Evolutionary conservation across 495 filamentous ascomycete species (phyloP).

Genomic region (Penicillium salamii): DNA sequence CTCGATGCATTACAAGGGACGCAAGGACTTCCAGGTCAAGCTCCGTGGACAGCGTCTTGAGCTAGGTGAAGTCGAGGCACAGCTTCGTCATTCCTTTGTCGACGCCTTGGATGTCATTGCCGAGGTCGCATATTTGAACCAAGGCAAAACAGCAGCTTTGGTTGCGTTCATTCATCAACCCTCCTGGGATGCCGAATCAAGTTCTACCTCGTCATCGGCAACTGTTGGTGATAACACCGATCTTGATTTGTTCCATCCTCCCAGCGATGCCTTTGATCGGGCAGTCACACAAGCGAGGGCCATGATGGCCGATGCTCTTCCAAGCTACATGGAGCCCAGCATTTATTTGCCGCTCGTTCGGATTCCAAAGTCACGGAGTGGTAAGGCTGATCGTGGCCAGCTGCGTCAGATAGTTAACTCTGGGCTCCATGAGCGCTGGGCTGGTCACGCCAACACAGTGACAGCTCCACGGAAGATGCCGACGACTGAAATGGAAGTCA

Average conservation of each 20-base stretch:
- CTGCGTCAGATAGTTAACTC: not conserved
- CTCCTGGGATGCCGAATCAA: not conserved
- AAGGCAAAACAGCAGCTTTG: not conserved
- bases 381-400: not conserved
- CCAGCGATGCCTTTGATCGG: not conserved
- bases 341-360: not conserved
- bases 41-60: constrained; percentile 8
- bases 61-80: constrained; percentile 5
- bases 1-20: constrained; percentile 1
- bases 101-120: not conserved
- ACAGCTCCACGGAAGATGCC: not conserved
- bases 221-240: not conserved
- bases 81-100: not conserved
- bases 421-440: not conserved
- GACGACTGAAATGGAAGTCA: not conserved
- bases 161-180: not conserved
- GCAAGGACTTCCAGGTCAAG: constrained; percentile 9
- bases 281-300: not conserved
- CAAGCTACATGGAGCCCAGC: not conserved
- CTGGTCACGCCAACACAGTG: not conserved
- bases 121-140: not conserved
- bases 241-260: not conserved
- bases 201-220: not conserved
- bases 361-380: not conserved
- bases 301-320: not conserved